These are phyloP conservation scores for Peronospora farinosa DNA, from an alignment of 352 stramenopile genomes.

Conservation along the genomic window DNA sequence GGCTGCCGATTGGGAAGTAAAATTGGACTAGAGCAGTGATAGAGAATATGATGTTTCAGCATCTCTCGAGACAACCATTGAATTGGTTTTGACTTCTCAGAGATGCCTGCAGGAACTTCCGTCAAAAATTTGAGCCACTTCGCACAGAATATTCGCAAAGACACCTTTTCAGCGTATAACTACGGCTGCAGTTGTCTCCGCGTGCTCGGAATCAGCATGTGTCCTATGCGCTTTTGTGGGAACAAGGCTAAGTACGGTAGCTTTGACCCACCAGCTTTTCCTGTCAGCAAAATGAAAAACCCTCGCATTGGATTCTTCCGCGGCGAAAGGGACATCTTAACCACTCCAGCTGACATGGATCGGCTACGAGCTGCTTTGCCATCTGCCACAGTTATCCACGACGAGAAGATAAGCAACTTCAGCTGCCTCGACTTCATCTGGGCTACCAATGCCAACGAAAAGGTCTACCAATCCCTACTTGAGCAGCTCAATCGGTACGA, in stretches of 20 bases:
- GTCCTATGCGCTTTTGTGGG: slow-evolving; percentile 28
- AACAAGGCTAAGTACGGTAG: slow-evolving; percentile 47
- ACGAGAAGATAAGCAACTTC: slow-evolving; percentile 31
- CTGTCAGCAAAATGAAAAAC: slow-evolving; percentile 32
- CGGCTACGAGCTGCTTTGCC: slow-evolving; percentile 31
- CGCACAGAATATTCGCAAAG: slow-evolving; percentile 39
- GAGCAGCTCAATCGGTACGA: slow-evolving; percentile 33
- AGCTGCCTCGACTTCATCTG: slow-evolving; percentile 55
- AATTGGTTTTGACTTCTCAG: too few species aligned
- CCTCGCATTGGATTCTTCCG: slow-evolving; percentile 38
- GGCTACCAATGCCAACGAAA: slow-evolving; percentile 33
- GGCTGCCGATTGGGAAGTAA: too few species aligned
- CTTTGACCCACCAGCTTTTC: slow-evolving; percentile 35
- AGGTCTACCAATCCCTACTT: slow-evolving; percentile 41
- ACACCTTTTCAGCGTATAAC: slow-evolving; percentile 41
- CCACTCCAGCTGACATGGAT: slow-evolving; percentile 27
- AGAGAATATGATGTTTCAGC: too few species aligned
- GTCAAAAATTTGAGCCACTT: slow-evolving; percentile 53
- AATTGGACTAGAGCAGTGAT: too few species aligned
- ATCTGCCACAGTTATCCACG: slow-evolving; percentile 30
- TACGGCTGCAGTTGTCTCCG: slow-evolving; percentile 39
- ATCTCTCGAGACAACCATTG: too few species aligned
- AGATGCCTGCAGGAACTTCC: slow-evolving; percentile 45
- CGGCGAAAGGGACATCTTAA: slow-evolving; percentile 31
- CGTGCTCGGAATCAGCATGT: slow-evolving; percentile 30